A percentile compares a stretch with the other conserved stretches of the same genome.
phyloP scores from a whole-genome alignment of 805 yeast species.

The Alloascoidea hylecoeti region DNA sequence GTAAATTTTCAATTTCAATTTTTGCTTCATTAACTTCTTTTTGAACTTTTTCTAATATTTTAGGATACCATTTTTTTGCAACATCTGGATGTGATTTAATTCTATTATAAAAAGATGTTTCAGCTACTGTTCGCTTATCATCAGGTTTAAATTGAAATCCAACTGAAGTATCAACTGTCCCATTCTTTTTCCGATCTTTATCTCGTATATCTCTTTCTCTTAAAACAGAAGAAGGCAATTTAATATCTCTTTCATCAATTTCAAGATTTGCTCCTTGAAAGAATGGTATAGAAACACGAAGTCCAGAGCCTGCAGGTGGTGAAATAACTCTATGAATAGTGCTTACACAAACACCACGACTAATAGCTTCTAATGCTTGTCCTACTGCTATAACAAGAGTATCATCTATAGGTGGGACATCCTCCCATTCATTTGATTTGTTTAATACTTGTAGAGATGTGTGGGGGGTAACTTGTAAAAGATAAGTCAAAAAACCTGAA shows the following conservation, averaged over 20 bases:
- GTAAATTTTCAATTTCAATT: neutral
- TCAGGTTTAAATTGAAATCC: constrained; percentile 5
- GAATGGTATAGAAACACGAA: constrained; percentile 26
- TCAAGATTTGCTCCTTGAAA: constrained; percentile 22
- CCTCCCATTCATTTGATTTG: constrained; percentile 40
- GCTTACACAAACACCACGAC: constrained; percentile 44
- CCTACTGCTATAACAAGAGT: constrained; percentile 45
- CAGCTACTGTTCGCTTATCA: constrained; percentile 16
- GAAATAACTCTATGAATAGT: constrained; percentile 40
- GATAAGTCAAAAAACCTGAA: constrained; percentile 44
- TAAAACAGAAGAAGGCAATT: neutral
- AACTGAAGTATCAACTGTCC: constrained; percentile 14
- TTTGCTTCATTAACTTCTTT: neutral
- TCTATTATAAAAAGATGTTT: constrained; percentile 25
- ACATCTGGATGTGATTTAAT: constrained; percentile 25
- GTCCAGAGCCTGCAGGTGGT: constrained; percentile 21
- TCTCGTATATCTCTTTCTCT: constrained; percentile 8
- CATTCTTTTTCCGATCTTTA: too few relatives aligned
- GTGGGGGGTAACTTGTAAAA: constrained; percentile 38
- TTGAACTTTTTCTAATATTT: constrained; percentile 11
- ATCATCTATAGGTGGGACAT: constrained; percentile 32
- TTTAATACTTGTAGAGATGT: constrained; percentile 39
- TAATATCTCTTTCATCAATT: constrained; percentile 12
- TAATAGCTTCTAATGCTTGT: constrained; percentile 45
- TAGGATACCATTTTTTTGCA: constrained; percentile 24